Evolutionary conservation across 2,329 filamentous ascomycete species (phyloP).

Genomic region (Xylariaceae sp.): DNA sequence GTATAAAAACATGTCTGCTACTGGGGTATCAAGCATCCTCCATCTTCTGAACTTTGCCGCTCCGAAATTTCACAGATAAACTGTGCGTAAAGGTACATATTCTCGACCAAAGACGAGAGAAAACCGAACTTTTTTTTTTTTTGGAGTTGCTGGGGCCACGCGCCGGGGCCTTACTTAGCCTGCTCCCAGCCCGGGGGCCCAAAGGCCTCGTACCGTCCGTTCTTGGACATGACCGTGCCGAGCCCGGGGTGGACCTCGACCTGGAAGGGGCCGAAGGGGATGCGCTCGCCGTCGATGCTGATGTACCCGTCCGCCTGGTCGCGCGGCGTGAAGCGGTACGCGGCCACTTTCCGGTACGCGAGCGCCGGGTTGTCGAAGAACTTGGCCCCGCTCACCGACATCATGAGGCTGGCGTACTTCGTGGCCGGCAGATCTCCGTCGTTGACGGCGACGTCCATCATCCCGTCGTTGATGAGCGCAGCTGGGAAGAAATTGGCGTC

Average conservation of each 20-base stretch:
- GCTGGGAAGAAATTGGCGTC: conserved; percentile 84
- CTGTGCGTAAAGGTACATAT: not conserved
- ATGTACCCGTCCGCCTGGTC: conserved; percentile 72
- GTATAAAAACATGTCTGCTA: not conserved
- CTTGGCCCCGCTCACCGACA: conserved; percentile 63
- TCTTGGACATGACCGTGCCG: conserved; percentile 77
- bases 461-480: conserved; percentile 74
- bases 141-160: too few relatives aligned
- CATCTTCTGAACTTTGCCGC: too few relatives aligned
- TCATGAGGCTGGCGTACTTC: conserved; percentile 63
- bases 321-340: conserved; percentile 76
- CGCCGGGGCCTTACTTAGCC: too few relatives aligned
- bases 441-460: conserved; percentile 78
- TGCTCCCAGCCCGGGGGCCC: conserved; percentile 52
- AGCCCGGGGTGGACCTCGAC: conserved; percentile 79
- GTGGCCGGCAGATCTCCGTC: conserved; percentile 66
- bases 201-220: conserved; percentile 62
- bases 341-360: conserved; percentile 77
- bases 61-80: too few relatives aligned
- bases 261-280: conserved; percentile 87
- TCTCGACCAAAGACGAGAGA: too few relatives aligned
- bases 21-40: not conserved
- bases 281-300: conserved; percentile 85
- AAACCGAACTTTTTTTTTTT: conserved; percentile 1
- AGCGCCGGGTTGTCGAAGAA: conserved; percentile 79